A percentile compares a stretch with the other conserved stretches of the same genome.
Conservation (phyloP, 148 eudicot genomes). For the Silene conica region DNA sequence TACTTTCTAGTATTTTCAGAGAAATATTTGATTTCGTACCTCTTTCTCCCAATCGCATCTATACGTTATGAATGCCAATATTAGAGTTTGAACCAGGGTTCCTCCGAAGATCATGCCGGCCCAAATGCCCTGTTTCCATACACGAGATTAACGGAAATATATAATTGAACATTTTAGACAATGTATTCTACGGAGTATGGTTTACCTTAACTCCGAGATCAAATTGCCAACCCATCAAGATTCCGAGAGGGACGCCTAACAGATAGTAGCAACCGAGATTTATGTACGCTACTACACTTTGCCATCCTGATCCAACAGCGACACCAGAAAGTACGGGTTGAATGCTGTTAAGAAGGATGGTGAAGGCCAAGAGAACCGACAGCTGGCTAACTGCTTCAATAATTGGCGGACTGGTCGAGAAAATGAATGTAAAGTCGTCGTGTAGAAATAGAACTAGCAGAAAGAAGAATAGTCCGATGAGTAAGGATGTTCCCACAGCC, state of each 20-base stretch:
- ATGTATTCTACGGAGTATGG: neutral
- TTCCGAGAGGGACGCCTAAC: neutral
- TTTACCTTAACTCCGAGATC: neutral
- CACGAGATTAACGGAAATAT: no score
- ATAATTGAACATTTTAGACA: no score
- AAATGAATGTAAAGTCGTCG: slow-evolving; percentile 43
- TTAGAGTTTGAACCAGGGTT: slow-evolving; percentile 42
- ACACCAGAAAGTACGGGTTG: slow-evolving; percentile 67
- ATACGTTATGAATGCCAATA: slow-evolving; percentile 36
- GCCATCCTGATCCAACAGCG: slow-evolving; percentile 52
- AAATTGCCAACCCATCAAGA: slow-evolving; percentile 4
- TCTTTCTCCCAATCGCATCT: slow-evolving; percentile 57
- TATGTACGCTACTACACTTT: slow-evolving; percentile 11
- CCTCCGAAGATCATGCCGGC: slow-evolving; percentile 70
- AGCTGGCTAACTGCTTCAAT: slow-evolving; percentile 42
- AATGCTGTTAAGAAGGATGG: slow-evolving; percentile 56
- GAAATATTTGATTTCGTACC: slow-evolving; percentile 23
- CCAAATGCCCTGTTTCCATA: slow-evolving; percentile 42
- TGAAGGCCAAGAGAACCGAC: slow-evolving; percentile 45
- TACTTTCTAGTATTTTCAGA: no score
- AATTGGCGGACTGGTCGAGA: slow-evolving; percentile 40
- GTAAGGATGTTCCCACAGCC: slow-evolving; percentile 40
- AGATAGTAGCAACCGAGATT: neutral
- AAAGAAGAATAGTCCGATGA: slow-evolving; percentile 47
- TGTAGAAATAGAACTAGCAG: slow-evolving; percentile 34